Percentiles rank a stretch among this genome's conserved stretches.
These are phyloP conservation scores for Neonectria coccinea DNA, from an alignment of 2,329 filamentous ascomycete genomes.

Conservation along the genomic window DNA sequence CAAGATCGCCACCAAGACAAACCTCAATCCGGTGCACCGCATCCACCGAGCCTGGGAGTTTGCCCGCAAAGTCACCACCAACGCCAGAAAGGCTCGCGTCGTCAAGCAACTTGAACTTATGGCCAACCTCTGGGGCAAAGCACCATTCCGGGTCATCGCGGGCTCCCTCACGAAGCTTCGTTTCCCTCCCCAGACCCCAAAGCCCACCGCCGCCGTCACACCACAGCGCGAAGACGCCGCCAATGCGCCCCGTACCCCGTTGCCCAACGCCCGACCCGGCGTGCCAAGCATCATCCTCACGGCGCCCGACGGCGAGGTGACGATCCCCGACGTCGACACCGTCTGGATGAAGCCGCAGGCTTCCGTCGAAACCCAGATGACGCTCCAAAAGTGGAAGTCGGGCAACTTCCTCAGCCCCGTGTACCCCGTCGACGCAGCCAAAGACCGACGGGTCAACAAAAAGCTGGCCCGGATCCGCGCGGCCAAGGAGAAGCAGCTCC, in stretches of 20 bases:
- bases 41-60: not conserved
- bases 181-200: not conserved
- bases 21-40: not conserved
- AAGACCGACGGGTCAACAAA: not conserved
- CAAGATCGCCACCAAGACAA: not conserved
- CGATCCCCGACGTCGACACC: slow-evolving; percentile 7
- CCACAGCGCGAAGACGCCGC: not conserved
- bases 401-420: slow-evolving; percentile 15
- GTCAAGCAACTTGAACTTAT: not conserved
- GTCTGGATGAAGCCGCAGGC: not conserved
- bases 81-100: not conserved
- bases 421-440: not conserved
- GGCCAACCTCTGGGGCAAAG: not conserved
- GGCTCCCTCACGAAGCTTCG: not conserved
- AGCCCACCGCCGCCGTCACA: not conserved
- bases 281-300: slow-evolving; percentile 29
- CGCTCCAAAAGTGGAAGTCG: not conserved
- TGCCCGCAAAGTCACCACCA: not conserved
- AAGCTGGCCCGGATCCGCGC: not conserved
- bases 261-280: not conserved
- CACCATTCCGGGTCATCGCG: not conserved
- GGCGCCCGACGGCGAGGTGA: slow-evolving; percentile 10
- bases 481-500: not conserved
- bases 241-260: not conserved
- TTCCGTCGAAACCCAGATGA: not conserved